Evolutionary conservation across 345 rosid species (phyloP).

Genomic region (Dimocarpus longan): DNA sequence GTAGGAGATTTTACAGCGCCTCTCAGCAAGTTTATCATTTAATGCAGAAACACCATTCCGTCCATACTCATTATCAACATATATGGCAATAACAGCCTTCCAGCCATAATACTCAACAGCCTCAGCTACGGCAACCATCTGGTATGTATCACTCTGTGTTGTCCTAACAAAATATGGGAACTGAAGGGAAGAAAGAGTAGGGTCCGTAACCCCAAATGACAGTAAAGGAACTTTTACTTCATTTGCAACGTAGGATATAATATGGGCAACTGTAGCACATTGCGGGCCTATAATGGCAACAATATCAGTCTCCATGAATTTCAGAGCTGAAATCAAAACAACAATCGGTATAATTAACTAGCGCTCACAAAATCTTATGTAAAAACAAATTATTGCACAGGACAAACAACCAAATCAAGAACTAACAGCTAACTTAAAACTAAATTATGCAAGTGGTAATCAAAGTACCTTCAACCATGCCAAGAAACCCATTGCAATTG

Average conservation of each 20-base stretch:
- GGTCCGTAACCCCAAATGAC: constrained; percentile 91
- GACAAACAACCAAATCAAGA: constrained; percentile 11
- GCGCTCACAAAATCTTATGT: not conserved
- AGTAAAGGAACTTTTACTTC: constrained; percentile 81
- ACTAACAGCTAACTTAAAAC: constrained; percentile 7
- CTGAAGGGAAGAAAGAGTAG: constrained; percentile 78
- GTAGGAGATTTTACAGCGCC: constrained; percentile 67
- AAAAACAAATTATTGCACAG: constrained; percentile 1
- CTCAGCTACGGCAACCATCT: constrained; percentile 87
- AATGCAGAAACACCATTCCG: constrained; percentile 79
- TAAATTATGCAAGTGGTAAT: constrained; percentile 1
- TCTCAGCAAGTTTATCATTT: constrained; percentile 73
- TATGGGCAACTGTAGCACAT: constrained; percentile 79
- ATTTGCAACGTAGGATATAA: constrained; percentile 67
- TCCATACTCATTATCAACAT: constrained; percentile 80
- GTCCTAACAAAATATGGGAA: constrained; percentile 87
- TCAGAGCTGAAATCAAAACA: constrained; percentile 59
- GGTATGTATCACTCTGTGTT: constrained; percentile 71
- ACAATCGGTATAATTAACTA: not conserved
- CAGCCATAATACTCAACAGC: constrained; percentile 67
- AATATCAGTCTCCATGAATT: constrained; percentile 78
- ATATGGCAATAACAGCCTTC: constrained; percentile 85
- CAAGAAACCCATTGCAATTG: constrained; percentile 84
- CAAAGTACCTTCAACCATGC: constrained; percentile 82
- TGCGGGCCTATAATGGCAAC: constrained; percentile 89